Conservation (phyloP, 2,329 filamentous ascomycete genomes). For the Fusarium nygamai region DNA sequence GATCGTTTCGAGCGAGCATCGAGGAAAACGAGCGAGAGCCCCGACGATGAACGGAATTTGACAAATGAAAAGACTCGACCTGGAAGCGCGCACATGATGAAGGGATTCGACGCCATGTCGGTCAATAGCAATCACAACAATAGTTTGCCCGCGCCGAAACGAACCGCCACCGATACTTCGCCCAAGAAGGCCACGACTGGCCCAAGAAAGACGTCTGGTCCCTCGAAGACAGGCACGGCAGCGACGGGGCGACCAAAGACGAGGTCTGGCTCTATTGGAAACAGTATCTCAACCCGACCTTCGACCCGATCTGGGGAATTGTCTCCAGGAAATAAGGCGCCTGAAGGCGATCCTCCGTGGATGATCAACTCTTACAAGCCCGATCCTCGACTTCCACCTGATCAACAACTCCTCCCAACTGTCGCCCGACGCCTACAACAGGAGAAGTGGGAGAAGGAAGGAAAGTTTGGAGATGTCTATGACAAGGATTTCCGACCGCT, state of each 20-base stretch:
- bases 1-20: constrained; percentile 80
- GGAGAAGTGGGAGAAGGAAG: constrained; percentile 94
- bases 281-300: constrained; percentile 64
- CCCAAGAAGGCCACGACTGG: constrained; percentile 60
- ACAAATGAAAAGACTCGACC: constrained; percentile 70
- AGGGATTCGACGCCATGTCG: constrained; percentile 40
- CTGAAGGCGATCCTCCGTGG: constrained; percentile 97
- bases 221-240: constrained; percentile 51
- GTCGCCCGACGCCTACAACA: constrained; percentile 91
- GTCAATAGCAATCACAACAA: constrained; percentile 26
- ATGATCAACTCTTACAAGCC: constrained; percentile 94
- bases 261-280: constrained; percentile 63
- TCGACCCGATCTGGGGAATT: constrained; percentile 70
- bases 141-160: constrained; percentile 49
- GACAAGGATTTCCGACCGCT: constrained; percentile 88
- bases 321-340: constrained; percentile 66
- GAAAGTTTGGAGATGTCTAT: constrained; percentile 84
- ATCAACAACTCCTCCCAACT: constrained; percentile 94
- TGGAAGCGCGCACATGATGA: constrained; percentile 73
- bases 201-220: constrained; percentile 57
- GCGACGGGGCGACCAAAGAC: constrained; percentile 68
- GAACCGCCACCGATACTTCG: constrained; percentile 60
- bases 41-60: constrained; percentile 66
- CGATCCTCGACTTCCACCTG: constrained; percentile 90
- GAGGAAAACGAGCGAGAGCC: constrained; percentile 65